Base-by-base conservation (phyloP, 2,329 filamentous ascomycete genomes). In the Parafenestella ontariensis region DNA sequence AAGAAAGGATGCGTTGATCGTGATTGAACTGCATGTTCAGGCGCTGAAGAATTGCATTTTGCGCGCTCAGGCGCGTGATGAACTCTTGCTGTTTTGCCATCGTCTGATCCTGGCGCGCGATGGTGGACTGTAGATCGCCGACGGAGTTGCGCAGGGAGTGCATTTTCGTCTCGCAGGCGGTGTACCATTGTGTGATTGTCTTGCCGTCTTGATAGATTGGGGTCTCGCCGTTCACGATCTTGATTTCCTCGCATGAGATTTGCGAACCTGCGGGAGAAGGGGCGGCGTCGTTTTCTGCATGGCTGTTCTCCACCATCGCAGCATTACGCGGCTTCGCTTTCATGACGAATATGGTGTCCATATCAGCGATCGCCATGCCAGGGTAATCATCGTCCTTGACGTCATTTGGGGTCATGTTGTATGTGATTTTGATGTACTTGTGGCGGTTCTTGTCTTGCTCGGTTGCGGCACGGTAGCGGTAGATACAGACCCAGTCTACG, bases 331-430 rank as follows among this genome's bases (percentile, higher is more conserved):
- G 20, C 13, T 45, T 40, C 10, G 29, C 49, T 8, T 52, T 53
- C 45, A 58, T 50, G 21, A 63, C 58, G 11, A 54, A 43, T 20
- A 65, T 48, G 17, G 51, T 61, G 36, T 63, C 62, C 13, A 53
- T 39, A 13, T 61, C 51, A 9, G 26, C 29, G 29, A 62, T 44
- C 1, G 33, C 23, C 17, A 46, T 24, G 20, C 31, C 44, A 7
- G 55, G 49, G 11, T 41, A 44, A 5, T 60, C 46, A 1, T 36
- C n/a, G n/a, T 59, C 41, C 23, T 45, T 43, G 21, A 63, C 41
- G 8, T 53, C 49, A 20, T 26, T 26, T 0, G 60, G 60, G 3
- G 48, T 63, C 55, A 59, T 59, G 34, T 59, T 21, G 40, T 57
- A 61, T 2, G 50, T 41, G 42, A 65, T 41, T 7, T 52, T 52